These are phyloP conservation scores for Metschnikowia gelsemii DNA, from an alignment of 805 yeast genomes.

Conservation along the genomic window DNA sequence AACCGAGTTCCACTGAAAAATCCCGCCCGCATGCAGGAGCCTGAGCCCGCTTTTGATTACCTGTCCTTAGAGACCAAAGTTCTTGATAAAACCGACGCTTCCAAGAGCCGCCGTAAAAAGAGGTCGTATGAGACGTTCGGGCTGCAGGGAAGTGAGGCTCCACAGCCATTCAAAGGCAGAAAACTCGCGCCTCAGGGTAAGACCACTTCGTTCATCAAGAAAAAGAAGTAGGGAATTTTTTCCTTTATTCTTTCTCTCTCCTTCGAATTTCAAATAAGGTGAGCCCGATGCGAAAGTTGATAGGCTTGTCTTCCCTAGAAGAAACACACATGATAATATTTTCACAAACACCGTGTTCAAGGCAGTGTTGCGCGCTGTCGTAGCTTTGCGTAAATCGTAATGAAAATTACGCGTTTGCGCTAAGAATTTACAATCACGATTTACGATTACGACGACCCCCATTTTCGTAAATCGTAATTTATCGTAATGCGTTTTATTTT, in stretches of 20 bases:
- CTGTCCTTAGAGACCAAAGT: constrained; percentile 10
- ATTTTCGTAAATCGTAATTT: too few relatives aligned
- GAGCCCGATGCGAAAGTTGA: neutral
- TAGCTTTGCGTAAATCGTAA: too few relatives aligned
- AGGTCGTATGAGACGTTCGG: constrained; percentile 61
- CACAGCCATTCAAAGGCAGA: constrained; percentile 50
- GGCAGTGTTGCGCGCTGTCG: too few relatives aligned
- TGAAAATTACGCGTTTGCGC: too few relatives aligned
- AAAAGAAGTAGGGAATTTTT: constrained; percentile 3
- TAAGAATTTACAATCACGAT: too few relatives aligned
- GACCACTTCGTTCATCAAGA: constrained; percentile 33
- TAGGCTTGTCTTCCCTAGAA: too few relatives aligned
- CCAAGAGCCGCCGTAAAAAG: constrained; percentile 34
- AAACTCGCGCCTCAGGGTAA: constrained; percentile 38
- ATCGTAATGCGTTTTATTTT: too few relatives aligned
- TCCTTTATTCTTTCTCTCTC: neutral
- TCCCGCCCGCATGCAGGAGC: constrained; percentile 2
- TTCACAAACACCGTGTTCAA: too few relatives aligned
- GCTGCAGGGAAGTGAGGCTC: constrained; percentile 47
- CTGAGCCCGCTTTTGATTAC: constrained; percentile 13
- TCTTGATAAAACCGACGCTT: constrained; percentile 18
- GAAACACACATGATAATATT: too few relatives aligned
- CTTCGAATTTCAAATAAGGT: neutral
- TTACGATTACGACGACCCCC: too few relatives aligned
- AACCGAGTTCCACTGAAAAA: neutral